phyloP scores from a whole-genome alignment of 495 filamentous ascomycete genomes.

The Hyaloscypha variabilis region DNA sequence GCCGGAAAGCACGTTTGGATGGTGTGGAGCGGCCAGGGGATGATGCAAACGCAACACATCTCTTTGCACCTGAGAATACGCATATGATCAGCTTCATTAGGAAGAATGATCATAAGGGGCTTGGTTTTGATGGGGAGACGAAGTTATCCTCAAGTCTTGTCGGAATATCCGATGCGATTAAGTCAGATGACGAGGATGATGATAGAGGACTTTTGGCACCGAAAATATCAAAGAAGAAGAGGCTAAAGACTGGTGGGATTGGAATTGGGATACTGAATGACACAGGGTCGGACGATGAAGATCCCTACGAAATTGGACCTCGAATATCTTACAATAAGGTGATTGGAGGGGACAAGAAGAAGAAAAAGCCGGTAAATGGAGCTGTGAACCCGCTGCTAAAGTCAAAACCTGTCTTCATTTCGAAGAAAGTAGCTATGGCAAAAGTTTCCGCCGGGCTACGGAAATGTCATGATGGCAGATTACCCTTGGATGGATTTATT shows the following conservation, averaged over 20 bases:
- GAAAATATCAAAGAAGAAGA: constrained; percentile 47
- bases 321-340: constrained; percentile 86
- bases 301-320: constrained; percentile 90
- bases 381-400: constrained; percentile 64
- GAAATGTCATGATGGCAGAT: constrained; percentile 86
- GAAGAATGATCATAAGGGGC: constrained; percentile 80
- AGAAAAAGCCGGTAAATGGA: constrained; percentile 55
- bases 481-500: constrained; percentile 85
- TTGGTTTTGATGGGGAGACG: constrained; percentile 76
- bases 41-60: constrained; percentile 57
- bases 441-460: constrained; percentile 60
- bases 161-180: constrained; percentile 35
- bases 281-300: constrained; percentile 95
- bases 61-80: constrained; percentile 90
- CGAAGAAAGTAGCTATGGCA: constrained; percentile 67
- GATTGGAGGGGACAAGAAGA: constrained; percentile 86
- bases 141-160: constrained; percentile 43
- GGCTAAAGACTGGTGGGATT: constrained; percentile 64
- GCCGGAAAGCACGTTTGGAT: constrained; percentile 71
- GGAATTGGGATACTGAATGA: constrained; percentile 93
- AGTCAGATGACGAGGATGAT: constrained; percentile 56
- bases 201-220: constrained; percentile 33
- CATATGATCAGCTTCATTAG: constrained; percentile 71
- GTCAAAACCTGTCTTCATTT: constrained; percentile 74
- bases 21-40: constrained; percentile 24